Evolutionary conservation across 1,139 yeast species (phyloP), one percentile per base, ranked within the genome.

Genomic region (Meyerozyma guilliermondii): DNA sequence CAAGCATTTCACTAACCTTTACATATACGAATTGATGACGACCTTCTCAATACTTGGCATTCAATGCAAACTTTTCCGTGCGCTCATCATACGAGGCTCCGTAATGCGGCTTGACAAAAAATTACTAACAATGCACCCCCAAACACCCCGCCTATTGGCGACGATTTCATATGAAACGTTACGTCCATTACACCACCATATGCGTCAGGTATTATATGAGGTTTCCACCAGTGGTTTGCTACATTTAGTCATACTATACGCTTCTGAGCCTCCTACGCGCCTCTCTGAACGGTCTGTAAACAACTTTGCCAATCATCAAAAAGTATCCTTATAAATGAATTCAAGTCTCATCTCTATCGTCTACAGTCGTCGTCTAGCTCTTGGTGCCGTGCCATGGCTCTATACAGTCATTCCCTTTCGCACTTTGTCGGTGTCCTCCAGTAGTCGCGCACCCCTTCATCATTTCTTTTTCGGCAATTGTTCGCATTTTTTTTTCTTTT

Each of bases 381-480:
- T n/a, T 20, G 22, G 22, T 20, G 22, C 22, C 22, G 22, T 4
- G 22, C 22, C 22, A 20, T 20, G n/a, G n/a, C 22, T 6, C 28
- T 26, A 26, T 26, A 26, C 28, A 26, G 28, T 14, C 33, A 29
- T 9, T 17, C 9, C 4, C 33, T 9, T 13, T 14, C 33, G 10
- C 5, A 4, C 20, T 16, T 9, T 13, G 31, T 11, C 14, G 33
- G 10, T 29, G n/a, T 4, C 7, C 33, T 29, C 18, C 33, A 27
- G 29, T n/a, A 10, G 36, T 33, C 24, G 23, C 24, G 24, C 36
- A 33, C 24, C 9, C 24, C 36, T 14, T 20, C 24, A 10, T 33
- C 36, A 17, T 33, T 33, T 33, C 36, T 33, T 33, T 33, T 33
- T 33, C 24, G 36, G 36, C 36, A 33, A 33, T 33, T 33, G 36